phyloP scores from a whole-genome alignment of 768 basidiomycete genomes.

The Suillus ampliporus region DNA sequence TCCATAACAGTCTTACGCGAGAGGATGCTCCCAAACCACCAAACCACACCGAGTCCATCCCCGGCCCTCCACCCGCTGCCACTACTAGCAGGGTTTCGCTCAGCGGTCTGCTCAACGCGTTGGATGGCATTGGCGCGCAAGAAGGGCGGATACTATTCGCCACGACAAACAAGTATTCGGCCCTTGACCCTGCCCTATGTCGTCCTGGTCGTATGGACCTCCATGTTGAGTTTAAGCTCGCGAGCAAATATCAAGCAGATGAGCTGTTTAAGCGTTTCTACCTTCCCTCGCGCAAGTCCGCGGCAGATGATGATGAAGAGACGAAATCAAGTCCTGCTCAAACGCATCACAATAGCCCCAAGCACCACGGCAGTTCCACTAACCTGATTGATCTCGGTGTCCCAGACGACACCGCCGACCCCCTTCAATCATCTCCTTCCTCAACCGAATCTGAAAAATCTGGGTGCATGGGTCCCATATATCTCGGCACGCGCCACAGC shows the following conservation, averaged over 20 bases:
- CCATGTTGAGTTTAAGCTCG: slow-evolving; percentile 77
- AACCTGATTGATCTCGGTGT: slow-evolving; percentile 26
- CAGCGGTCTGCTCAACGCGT: slow-evolving; percentile 77
- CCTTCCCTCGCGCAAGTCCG: slow-evolving; percentile 39
- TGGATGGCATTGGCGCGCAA: slow-evolving; percentile 79
- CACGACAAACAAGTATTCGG: slow-evolving; percentile 74
- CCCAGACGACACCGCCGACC: not conserved
- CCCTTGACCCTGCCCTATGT: slow-evolving; percentile 75
- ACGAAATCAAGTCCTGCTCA: not conserved
- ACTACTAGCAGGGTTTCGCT: slow-evolving; percentile 55
- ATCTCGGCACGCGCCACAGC: slow-evolving; percentile 33
- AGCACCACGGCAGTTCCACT: not conserved
- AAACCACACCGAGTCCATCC: not conserved
- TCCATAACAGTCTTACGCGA: slow-evolving; percentile 50
- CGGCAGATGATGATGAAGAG: not conserved
- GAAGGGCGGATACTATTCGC: slow-evolving; percentile 85
- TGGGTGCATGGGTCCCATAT: slow-evolving; percentile 12
- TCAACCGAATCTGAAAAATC: slow-evolving; percentile 24
- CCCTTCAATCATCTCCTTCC: not conserved
- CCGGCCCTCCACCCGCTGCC: slow-evolving; percentile 21
- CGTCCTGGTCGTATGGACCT: slow-evolving; percentile 84
- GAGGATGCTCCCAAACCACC: slow-evolving; percentile 19
- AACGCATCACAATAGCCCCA: not conserved
- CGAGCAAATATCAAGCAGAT: slow-evolving; percentile 68
- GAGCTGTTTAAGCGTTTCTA: slow-evolving; percentile 76